Percentiles rank a stretch among this genome's conserved stretches.
Conservation (phyloP, 2,329 filamentous ascomycete genomes). For the Grosmannia clavigera region DNA sequence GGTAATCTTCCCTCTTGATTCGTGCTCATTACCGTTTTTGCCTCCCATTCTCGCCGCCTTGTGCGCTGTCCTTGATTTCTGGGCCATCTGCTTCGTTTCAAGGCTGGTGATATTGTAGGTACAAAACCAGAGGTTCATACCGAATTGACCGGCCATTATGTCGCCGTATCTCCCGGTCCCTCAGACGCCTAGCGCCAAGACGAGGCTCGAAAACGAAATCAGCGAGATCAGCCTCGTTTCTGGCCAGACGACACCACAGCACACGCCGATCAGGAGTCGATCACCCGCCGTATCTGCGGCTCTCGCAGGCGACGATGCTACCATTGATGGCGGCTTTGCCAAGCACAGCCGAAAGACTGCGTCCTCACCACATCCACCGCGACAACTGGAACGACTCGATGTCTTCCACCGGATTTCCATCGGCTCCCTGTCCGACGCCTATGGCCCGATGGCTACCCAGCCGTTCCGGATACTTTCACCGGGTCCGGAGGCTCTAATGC, state of each 20-base stretch:
- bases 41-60: too few relatives aligned
- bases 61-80: too few relatives aligned
- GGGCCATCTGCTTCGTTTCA: too few relatives aligned
- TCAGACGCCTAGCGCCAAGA: slow-evolving; percentile 14
- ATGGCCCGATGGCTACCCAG: slow-evolving; percentile 16
- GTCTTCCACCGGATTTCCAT: slow-evolving; percentile 26
- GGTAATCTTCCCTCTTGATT: too few relatives aligned
- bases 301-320: neutral
- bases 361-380: neutral
- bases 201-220: slow-evolving; percentile 13
- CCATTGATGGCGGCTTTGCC: neutral
- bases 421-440: slow-evolving; percentile 26
- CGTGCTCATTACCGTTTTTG: too few relatives aligned
- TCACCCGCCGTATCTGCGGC: neutral
- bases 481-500: neutral
- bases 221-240: slow-evolving; percentile 8
- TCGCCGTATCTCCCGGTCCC: slow-evolving; percentile 14
- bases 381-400: slow-evolving; percentile 13
- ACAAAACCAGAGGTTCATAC: too few relatives aligned
- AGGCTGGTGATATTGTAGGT: too few relatives aligned
- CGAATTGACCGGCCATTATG: slow-evolving; percentile 5
- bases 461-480: slow-evolving; percentile 8
- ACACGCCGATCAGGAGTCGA: neutral
- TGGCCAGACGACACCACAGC: neutral
- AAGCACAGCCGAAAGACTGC: neutral